A percentile compares a stretch with the other conserved stretches of the same genome.
phyloP scores from a whole-genome alignment of 441 rosid species.

The Codiaeum variegatum region DNA sequence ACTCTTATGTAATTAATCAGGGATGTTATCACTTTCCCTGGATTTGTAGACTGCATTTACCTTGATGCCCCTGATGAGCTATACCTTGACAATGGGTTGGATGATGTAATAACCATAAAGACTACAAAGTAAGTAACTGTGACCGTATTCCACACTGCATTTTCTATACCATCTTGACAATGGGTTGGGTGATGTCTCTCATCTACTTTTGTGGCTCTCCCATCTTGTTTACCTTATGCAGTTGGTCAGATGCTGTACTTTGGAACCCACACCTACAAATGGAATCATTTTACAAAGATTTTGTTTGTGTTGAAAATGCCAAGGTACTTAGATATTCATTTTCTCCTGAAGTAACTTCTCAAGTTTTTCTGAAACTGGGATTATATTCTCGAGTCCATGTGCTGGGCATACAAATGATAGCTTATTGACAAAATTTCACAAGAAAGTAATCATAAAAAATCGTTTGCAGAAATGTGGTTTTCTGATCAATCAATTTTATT shows the following conservation, averaged over 20 bases:
- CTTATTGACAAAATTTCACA: constrained; percentile 6
- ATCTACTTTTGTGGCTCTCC: constrained; percentile 10
- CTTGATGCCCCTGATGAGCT: constrained; percentile 61
- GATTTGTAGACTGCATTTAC: constrained; percentile 86
- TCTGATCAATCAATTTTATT: constrained; percentile 3
- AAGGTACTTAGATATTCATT: constrained; percentile 48
- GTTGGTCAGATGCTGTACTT: constrained; percentile 92
- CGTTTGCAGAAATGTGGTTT: background rate
- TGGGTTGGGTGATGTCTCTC: background rate
- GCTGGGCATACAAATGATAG: background rate
- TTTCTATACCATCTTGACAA: background rate
- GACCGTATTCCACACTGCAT: constrained; percentile 17
- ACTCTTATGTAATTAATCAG: constrained; percentile 38
- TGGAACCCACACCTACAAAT: constrained; percentile 93
- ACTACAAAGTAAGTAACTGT: constrained; percentile 54
- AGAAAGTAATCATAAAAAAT: background rate
- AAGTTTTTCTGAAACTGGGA: constrained; percentile 6
- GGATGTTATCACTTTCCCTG: constrained; percentile 75
- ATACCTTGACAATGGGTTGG: constrained; percentile 82
- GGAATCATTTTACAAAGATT: constrained; percentile 93
- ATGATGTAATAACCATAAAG: constrained; percentile 55
- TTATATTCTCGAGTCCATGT: constrained; percentile 13
- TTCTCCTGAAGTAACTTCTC: constrained; percentile 3
- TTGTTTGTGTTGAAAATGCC: constrained; percentile 89
- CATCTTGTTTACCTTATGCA: constrained; percentile 27